These are phyloP conservation scores for Fusarium caatingaense DNA, from an alignment of 2,329 filamentous ascomycete species.

Conservation along the genomic window DNA sequence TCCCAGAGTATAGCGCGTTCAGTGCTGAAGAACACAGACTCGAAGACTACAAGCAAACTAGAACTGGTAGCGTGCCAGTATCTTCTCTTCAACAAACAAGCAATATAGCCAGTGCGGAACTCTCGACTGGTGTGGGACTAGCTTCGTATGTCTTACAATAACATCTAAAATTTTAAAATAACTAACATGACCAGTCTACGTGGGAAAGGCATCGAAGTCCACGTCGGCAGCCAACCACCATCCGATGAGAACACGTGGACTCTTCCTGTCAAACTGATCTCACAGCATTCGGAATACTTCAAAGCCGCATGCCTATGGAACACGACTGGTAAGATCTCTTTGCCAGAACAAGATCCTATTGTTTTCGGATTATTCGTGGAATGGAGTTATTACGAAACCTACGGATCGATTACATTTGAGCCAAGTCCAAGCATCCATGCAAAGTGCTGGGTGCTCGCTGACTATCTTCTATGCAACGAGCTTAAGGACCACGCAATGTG, in stretches of 20 bases:
- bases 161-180: fast-evolving
- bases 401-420: fast-evolving
- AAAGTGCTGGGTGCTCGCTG: not conserved
- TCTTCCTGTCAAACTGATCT: not conserved
- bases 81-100: not conserved
- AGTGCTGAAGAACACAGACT: not conserved
- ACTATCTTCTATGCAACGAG: not conserved
- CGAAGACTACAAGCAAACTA: not conserved
- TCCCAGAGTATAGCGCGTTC: not conserved
- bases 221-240: not conserved
- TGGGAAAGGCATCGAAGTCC: not conserved
- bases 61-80: fast-evolving
- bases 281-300: not conserved
- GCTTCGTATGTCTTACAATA: not conserved
- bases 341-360: not conserved
- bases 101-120: fast-evolving
- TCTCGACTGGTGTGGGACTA: not conserved
- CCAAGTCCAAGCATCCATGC: not conserved
- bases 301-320: not conserved
- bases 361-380: not conserved
- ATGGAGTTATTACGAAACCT: not conserved
- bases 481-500: not conserved
- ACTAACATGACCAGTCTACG: not conserved
- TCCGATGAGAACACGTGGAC: not conserved
- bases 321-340: not conserved